phyloP scores from a whole-genome alignment of 2,329 filamentous ascomycete species.

The Esteya vermicola region DNA sequence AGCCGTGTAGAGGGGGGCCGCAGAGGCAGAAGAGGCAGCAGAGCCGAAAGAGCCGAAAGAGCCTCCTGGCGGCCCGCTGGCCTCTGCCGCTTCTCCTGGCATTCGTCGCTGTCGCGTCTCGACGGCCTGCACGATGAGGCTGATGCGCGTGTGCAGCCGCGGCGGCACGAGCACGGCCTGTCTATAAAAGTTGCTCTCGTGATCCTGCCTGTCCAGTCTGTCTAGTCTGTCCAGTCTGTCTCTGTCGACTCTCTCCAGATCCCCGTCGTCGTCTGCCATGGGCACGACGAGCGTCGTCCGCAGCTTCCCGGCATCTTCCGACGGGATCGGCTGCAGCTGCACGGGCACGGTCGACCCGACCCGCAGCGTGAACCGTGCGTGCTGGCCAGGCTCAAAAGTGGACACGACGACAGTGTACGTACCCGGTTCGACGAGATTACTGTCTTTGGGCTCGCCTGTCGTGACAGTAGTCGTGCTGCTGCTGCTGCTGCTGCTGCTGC shows the following conservation, averaged over 20 bases:
- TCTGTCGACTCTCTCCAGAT: slow-evolving; percentile 8
- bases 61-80: too few species aligned
- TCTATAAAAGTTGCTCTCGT: slow-evolving; percentile 21
- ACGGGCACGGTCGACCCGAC: slow-evolving; percentile 49
- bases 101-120: too few species aligned
- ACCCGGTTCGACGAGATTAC: slow-evolving; percentile 45
- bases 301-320: slow-evolving; percentile 63
- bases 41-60: too few species aligned
- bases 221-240: too few species aligned
- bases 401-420: slow-evolving; percentile 81
- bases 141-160: slow-evolving; percentile 40
- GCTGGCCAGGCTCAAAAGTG: slow-evolving; percentile 72
- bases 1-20: slow-evolving; percentile 11
- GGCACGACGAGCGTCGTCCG: slow-evolving; percentile 43
- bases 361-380: slow-evolving; percentile 58
- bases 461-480: too few species aligned
- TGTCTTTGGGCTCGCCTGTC: slow-evolving; percentile 4
- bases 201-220: too few species aligned
- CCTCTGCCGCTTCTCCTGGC: too few species aligned
- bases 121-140: slow-evolving; percentile 27
- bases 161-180: slow-evolving; percentile 24
- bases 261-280: slow-evolving; percentile 13
- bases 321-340: slow-evolving; percentile 44
- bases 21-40: too few species aligned
- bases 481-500: neutral